phyloP scores from a whole-genome alignment of 176 grass and related monocot species.

The Triticum turgidum region DNA sequence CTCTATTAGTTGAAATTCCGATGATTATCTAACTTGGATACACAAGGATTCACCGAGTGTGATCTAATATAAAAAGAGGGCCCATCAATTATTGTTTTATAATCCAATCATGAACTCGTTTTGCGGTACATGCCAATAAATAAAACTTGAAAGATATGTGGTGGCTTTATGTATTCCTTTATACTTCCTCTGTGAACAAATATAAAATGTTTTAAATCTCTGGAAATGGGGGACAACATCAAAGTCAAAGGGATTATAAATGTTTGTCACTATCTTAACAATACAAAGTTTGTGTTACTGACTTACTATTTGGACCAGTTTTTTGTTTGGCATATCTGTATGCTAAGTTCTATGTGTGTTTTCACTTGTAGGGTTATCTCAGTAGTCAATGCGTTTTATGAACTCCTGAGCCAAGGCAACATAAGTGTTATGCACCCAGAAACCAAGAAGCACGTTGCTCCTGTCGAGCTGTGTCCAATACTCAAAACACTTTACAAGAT shows the following conservation, averaged over 20 bases:
- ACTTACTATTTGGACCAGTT: not conserved
- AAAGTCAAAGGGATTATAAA: constrained; percentile 93
- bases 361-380: constrained; percentile 58
- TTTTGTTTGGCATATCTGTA: not conserved
- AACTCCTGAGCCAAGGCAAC: constrained; percentile 77
- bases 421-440: constrained; percentile 83
- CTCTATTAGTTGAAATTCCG: too few relatives aligned
- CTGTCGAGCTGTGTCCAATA: constrained; percentile 88
- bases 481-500: constrained; percentile 89
- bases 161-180: too few relatives aligned
- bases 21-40: too few relatives aligned
- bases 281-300: not conserved
- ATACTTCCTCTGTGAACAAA: too few relatives aligned
- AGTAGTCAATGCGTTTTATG: constrained; percentile 83
- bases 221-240: constrained; percentile 91
- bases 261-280: constrained; percentile 39
- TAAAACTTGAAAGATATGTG: too few relatives aligned
- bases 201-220: not conserved
- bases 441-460: constrained; percentile 73
- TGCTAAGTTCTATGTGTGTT: constrained; percentile 29
- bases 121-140: too few relatives aligned
- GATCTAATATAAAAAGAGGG: too few relatives aligned
- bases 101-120: too few relatives aligned
- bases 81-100: too few relatives aligned
- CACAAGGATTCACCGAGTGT: too few relatives aligned